These are phyloP conservation scores for Myxozyma udenii DNA, from an alignment of 805 yeast genomes.

Conservation along the genomic window DNA sequence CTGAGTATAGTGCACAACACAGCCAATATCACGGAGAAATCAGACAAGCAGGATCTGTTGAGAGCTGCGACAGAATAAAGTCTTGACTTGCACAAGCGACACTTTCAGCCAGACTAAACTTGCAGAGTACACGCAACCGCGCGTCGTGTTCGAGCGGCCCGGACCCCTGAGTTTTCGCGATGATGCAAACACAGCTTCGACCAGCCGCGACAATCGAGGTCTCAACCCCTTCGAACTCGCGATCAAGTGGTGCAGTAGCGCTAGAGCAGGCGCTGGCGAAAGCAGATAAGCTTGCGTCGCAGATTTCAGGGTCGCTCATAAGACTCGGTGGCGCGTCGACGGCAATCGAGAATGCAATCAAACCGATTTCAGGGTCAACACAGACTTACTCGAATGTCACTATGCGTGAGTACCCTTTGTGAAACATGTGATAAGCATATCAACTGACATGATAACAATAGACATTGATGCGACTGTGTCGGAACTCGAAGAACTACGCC, in stretches of 20 bases:
- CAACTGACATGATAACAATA: not conserved
- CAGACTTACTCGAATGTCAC: constrained; percentile 55
- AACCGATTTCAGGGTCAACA: constrained; percentile 67
- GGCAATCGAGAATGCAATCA: constrained; percentile 59
- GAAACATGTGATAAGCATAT: constrained; percentile 29
- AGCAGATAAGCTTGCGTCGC: constrained; percentile 53
- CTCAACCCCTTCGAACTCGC: not conserved
- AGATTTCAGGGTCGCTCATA: constrained; percentile 55
- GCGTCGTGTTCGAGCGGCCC: too few species aligned
- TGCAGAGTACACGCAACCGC: too few species aligned
- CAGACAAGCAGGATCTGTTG: too few species aligned
- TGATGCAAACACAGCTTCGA: constrained; percentile 1
- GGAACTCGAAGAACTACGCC: constrained; percentile 16
- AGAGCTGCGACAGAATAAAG: too few species aligned
- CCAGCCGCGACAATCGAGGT: not conserved
- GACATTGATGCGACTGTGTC: constrained; percentile 23
- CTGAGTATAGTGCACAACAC: too few species aligned
- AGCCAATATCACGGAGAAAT: too few species aligned
- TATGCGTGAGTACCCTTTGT: constrained; percentile 50
- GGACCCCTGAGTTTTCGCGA: too few species aligned
- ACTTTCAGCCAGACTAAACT: too few species aligned
- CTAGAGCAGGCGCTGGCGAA: constrained; percentile 67
- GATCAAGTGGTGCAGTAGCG: constrained; percentile 6
- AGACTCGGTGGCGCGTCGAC: constrained; percentile 53
- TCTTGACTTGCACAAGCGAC: too few species aligned